Evolutionary conservation across 2,329 filamentous ascomycete species (phyloP).

Genomic region (Epichloe typhina): DNA sequence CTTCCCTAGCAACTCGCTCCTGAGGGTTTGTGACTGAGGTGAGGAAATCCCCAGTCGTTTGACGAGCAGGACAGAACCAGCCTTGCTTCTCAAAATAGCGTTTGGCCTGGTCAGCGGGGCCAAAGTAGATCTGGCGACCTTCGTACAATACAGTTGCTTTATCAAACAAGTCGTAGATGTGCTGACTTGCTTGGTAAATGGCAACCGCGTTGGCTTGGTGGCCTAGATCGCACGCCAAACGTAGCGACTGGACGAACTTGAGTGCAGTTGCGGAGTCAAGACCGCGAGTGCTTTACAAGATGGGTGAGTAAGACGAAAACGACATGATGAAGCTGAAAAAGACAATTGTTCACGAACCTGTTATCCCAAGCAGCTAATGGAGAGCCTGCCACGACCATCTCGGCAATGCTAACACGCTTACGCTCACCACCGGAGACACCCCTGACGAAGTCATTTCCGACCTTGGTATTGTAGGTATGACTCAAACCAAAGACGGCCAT

Average conservation of each 20-base stretch:
- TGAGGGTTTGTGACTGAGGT: conserved; percentile 53
- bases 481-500: conserved; percentile 61
- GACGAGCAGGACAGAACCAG: conserved; percentile 51
- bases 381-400: conserved; percentile 55
- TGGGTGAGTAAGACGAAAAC: background rate
- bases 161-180: conserved; percentile 62
- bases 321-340: background rate
- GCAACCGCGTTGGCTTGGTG: conserved; percentile 51
- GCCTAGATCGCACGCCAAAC: conserved; percentile 51
- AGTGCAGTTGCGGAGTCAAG: conserved; percentile 62
- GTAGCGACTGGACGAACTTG: conserved; percentile 56
- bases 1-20: conserved; percentile 41
- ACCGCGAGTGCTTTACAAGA: conserved; percentile 41
- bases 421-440: conserved; percentile 60
- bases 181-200: conserved; percentile 59
- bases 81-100: conserved; percentile 56
- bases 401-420: conserved; percentile 72
- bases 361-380: conserved; percentile 56
- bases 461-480: conserved; percentile 59
- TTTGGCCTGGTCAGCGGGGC: conserved; percentile 44
- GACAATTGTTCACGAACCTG: conserved; percentile 20
- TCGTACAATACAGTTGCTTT: conserved; percentile 65
- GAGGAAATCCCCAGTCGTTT: conserved; percentile 57
- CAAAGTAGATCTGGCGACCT: conserved; percentile 67
- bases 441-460: conserved; percentile 61